Conservation (phyloP, 1,139 yeast genomes). For the Kodamaea suecica region DNA sequence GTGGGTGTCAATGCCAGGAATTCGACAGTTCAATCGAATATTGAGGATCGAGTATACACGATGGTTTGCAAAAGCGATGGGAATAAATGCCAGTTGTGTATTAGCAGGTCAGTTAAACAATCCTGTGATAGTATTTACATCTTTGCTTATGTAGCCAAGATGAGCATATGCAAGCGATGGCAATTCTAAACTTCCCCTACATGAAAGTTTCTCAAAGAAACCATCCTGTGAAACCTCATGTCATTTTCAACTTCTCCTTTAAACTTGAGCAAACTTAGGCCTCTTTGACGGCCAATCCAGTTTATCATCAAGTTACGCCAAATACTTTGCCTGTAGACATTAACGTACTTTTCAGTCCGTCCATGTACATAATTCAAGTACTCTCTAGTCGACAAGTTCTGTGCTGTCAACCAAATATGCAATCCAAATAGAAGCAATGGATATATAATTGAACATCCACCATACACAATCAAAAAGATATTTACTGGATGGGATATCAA, state of each 20-base stretch:
- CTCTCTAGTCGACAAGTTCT: slow-evolving; percentile 72
- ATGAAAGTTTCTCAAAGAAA: slow-evolving; percentile 8
- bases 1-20: no score
- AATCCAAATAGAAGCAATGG: slow-evolving; percentile 52
- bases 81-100: no score
- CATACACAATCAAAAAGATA: slow-evolving; percentile 48
- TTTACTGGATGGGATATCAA: slow-evolving; percentile 34
- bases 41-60: no score
- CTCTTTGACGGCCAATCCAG: slow-evolving; percentile 51
- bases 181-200: no score
- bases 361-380: slow-evolving; percentile 44
- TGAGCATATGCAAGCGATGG: no score
- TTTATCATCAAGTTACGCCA: slow-evolving; percentile 41
- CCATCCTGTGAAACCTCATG: slow-evolving; percentile 33
- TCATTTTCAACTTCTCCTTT: slow-evolving; percentile 40
- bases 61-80: no score
- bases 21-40: no score
- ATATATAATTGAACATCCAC: slow-evolving; percentile 44
- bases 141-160: not conserved
- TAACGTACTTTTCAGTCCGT: slow-evolving; percentile 24
- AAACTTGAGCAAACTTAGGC: slow-evolving; percentile 37
- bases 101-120: not conserved
- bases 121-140: not conserved
- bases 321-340: slow-evolving; percentile 44
- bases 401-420: slow-evolving; percentile 53